phyloP scores from a whole-genome alignment of 1,139 yeast species.

The Tardiomyces digboiensis region DNA sequence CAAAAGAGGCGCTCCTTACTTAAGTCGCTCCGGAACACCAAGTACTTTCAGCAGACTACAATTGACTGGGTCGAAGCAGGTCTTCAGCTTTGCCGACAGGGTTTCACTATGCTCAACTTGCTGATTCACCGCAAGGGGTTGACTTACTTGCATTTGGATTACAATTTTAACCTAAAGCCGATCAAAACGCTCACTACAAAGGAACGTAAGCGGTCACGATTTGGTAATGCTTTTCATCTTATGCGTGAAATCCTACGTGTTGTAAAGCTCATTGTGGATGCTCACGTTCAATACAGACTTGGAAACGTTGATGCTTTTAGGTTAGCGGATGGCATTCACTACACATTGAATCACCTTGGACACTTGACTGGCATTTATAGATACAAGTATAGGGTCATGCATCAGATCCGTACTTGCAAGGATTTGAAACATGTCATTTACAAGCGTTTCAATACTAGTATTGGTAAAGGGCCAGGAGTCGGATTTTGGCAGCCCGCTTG shows the following conservation, averaged over 20 bases:
- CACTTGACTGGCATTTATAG: constrained; percentile 95
- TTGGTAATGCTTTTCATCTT: constrained; percentile 94
- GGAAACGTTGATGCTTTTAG: constrained; percentile 93
- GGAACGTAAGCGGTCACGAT: constrained; percentile 90
- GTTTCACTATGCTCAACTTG: constrained; percentile 86
- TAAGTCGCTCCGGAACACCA: constrained; percentile 62
- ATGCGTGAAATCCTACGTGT: constrained; percentile 82
- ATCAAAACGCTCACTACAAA: constrained; percentile 94
- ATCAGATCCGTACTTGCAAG: constrained; percentile 92
- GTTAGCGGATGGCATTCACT: constrained; percentile 88
- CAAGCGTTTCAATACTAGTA: constrained; percentile 63
- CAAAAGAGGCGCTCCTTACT: constrained; percentile 51
- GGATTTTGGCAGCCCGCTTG: constrained; percentile 99
- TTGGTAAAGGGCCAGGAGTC: constrained; percentile 98
- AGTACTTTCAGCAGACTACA: constrained; percentile 83
- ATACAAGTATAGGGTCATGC: constrained; percentile 97
- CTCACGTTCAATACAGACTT: constrained; percentile 83
- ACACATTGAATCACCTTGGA: constrained; percentile 86
- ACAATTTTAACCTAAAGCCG: constrained; percentile 92
- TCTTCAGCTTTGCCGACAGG: constrained; percentile 85
- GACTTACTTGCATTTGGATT: constrained; percentile 88
- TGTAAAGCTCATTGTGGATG: constrained; percentile 78
- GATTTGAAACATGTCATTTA: constrained; percentile 91
- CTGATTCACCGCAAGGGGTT: constrained; percentile 87
- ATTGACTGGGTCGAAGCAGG: constrained; percentile 99